phyloP scores from a whole-genome alignment of 106 monocot species.

The Dendrobium nobile region DNA sequence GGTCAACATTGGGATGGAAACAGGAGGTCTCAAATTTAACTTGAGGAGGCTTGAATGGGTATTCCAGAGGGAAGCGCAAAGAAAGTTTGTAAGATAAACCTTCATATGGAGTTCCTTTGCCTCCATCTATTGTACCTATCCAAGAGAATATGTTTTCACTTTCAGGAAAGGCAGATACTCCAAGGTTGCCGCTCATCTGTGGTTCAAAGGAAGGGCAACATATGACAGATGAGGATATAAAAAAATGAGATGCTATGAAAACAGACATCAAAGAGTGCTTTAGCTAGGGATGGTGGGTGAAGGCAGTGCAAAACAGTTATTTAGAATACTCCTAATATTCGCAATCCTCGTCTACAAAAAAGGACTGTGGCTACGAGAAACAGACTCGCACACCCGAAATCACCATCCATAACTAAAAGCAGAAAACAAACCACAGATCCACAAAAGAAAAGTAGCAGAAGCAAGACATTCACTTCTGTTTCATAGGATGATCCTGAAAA shows the following conservation, averaged over 20 bases:
- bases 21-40: slow-evolving; percentile 81
- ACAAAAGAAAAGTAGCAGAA: background rate
- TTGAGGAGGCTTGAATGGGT: slow-evolving; percentile 73
- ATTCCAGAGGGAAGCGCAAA: slow-evolving; percentile 60
- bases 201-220: background rate
- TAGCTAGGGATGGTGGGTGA: background rate
- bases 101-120: slow-evolving; percentile 67
- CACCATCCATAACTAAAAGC: background rate
- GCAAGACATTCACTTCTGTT: background rate
- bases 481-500: background rate
- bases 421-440: background rate
- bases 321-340: background rate
- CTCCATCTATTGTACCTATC: slow-evolving; percentile 70
- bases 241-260: background rate
- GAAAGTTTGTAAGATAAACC: slow-evolving; percentile 75
- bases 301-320: background rate
- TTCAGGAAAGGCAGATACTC: slow-evolving; percentile 76
- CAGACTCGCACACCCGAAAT: background rate
- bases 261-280: background rate
- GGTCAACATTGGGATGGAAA: slow-evolving; percentile 80
- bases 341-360: background rate
- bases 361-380: background rate
- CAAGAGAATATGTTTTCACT: slow-evolving; percentile 75
- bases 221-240: background rate
- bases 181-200: slow-evolving; percentile 63